Base-by-base conservation (phyloP, 495 filamentous ascomycete genomes). In the Penicillium fimorum region DNA sequence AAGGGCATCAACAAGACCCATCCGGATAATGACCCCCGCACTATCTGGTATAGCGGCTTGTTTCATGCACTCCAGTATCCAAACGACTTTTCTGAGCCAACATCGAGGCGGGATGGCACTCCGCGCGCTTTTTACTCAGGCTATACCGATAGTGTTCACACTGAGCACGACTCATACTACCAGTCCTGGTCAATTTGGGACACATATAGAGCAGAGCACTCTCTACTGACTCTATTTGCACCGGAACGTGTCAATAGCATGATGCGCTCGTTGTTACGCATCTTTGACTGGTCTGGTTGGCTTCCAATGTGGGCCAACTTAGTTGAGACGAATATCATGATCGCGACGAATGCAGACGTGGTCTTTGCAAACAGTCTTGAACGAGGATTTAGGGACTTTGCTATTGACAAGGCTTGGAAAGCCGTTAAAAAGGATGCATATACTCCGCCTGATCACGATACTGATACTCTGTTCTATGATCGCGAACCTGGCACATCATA, bases 171-270 rank as follows among this genome's bases (percentile, higher is more conserved):
- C 20, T 66, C 63, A 12, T 69, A 69, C 48, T 69, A 66, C 37
- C 66, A 69, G 41, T 69, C 66, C 1, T 69, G 66, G 66, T 69
- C 66, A 4, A 66, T 69, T 33, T 69, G 66, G 66, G 66, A 69
- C 43, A 69, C 66, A 0, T 69, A 66, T 37, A 53, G 66, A 33
- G 66, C 66, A 5, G 66, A 69, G 25, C 63, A 66, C 25, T 64
- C 66, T 1, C 42, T 69, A 0, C 24, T 69, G 1, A 64, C 66
- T 4, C 35, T 69, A 0, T 64, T 69, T 27, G 63, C 66, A 1
- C 66, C 66, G 4, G 63, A 69, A 29, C 55, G 58, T 10, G 63
- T 69, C 13, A 69, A 69, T 20, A 52, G 56, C 35, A 69, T 69
- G 66, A 66, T 69, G 66, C 58, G 66, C n/a, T 49, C 60, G 2